Conservation (phyloP, 306 rosid species). For the Malus fusca region DNA sequence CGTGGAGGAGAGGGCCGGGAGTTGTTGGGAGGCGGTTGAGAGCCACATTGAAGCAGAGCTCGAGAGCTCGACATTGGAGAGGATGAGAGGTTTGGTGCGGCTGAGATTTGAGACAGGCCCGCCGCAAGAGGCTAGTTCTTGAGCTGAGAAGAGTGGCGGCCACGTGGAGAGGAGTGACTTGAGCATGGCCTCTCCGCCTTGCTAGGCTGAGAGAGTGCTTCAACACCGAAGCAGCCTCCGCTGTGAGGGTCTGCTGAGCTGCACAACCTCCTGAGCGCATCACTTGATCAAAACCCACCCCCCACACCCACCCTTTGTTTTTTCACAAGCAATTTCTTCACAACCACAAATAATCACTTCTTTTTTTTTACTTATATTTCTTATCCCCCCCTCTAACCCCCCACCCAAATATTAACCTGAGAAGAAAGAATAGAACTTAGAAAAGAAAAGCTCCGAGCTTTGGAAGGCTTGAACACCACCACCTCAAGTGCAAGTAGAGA, state of each 20-base stretch:
- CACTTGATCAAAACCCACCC: constrained; percentile 55
- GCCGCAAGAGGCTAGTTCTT: constrained; percentile 47
- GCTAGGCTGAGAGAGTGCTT: constrained; percentile 84
- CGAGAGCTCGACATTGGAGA: constrained; percentile 89
- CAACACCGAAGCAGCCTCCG: constrained; percentile 89
- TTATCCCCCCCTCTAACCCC: constrained; percentile 14
- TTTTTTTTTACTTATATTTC: not conserved
- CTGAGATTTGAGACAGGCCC: constrained; percentile 74
- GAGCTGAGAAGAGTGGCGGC: constrained; percentile 70
- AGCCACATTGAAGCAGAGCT: constrained; percentile 96
- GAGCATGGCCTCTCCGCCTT: constrained; percentile 88
- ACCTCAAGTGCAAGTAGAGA: not conserved
- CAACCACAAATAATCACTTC: not conserved
- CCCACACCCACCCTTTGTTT: constrained; percentile 36
- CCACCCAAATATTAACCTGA: constrained; percentile 14
- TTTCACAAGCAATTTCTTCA: constrained; percentile 8
- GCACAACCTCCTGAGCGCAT: constrained; percentile 90
- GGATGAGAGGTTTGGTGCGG: constrained; percentile 53
- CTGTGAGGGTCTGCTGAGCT: constrained; percentile 91
- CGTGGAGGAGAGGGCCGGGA: constrained; percentile 47
- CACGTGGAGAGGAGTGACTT: constrained; percentile 89
- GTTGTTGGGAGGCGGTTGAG: constrained; percentile 82
- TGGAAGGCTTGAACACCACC: not conserved
- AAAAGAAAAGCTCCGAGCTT: not conserved
- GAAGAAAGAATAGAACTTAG: not conserved